Conservation (phyloP, 2,329 filamentous ascomycete genomes). For the Hirsutella thompsonii region DNA sequence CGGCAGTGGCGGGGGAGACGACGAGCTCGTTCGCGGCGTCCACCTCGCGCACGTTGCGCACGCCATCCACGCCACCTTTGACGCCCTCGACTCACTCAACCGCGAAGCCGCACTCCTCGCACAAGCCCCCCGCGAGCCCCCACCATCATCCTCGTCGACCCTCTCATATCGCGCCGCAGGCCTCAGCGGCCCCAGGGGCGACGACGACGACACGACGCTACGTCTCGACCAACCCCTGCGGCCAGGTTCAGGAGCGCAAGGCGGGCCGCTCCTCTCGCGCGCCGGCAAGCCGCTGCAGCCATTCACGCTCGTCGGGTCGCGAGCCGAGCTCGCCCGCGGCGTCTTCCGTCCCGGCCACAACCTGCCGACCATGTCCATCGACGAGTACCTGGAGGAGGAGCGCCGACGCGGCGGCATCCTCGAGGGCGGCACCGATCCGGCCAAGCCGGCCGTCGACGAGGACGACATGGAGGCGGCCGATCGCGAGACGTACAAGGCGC, state of each 20-base stretch:
- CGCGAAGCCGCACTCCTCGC: slow-evolving; percentile 76
- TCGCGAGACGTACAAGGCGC: slow-evolving; percentile 80
- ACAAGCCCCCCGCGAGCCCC: slow-evolving; percentile 34
- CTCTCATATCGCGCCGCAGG: slow-evolving; percentile 20
- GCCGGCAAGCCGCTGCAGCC: slow-evolving; percentile 79
- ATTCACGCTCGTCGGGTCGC: slow-evolving; percentile 71
- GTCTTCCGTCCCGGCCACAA: slow-evolving; percentile 90
- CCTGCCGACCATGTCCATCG: slow-evolving; percentile 92
- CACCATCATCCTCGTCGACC: slow-evolving; percentile 24
- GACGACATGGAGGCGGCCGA: slow-evolving; percentile 84
- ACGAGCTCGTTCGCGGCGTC: slow-evolving; percentile 68
- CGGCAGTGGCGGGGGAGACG: too few relatives aligned
- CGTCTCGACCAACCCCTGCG: slow-evolving; percentile 56
- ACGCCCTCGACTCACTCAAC: slow-evolving; percentile 74
- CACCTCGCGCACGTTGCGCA: slow-evolving; percentile 66
- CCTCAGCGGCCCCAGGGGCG: too few relatives aligned
- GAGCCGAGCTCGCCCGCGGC: slow-evolving; percentile 61
- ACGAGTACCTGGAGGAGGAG: slow-evolving; percentile 95
- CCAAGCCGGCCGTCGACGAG: slow-evolving; percentile 66
- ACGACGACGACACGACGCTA: slow-evolving; percentile 41
- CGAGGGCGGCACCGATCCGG: slow-evolving; percentile 71
- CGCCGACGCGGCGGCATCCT: slow-evolving; percentile 73
- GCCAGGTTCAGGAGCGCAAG: slow-evolving; percentile 24
- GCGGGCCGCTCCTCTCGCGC: slow-evolving; percentile 62
- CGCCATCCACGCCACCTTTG: slow-evolving; percentile 67